Base-by-base conservation (phyloP, 495 filamentous ascomycete genomes). In the Neurospora sublineolata region DNA sequence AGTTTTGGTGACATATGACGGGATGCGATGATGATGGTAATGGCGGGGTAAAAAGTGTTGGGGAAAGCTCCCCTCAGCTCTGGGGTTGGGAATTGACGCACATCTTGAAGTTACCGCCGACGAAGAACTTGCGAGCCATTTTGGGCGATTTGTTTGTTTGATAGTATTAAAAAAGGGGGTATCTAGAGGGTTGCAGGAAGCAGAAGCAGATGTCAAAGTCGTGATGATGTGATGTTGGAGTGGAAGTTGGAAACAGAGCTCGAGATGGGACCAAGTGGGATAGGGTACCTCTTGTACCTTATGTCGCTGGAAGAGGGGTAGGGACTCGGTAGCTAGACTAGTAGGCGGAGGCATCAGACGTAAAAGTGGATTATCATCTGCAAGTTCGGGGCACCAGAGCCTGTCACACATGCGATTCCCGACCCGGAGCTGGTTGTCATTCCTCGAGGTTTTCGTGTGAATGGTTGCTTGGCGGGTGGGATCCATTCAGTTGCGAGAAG, bases 81-180 rank as follows among this genome's bases (percentile, higher is more conserved):
- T 33, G 52, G 52, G 23, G 18, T 10, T 30, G 37, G 23, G 36
- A 30, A 14, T 27, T 70, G 36, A 83, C 87, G 70, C 81, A 94
- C 93, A 97, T 97, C 87, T 99, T 99, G 87, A 98, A 98, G 89
- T 98, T 99, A 80, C 95, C 95, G 81, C 95, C 95, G 80, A 99
- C 93, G 84, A 99, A 97, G 88, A 97, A 99, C 90, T 93, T 91
- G 86, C 95, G 94, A 84, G 89, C 86, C 94, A 97, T 97, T 78
- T 67, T 88, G 82, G 76, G 77, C 77, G 72, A 75, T 73, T 76
- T 71, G 40, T 20, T 11, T 69, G 40, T n/a, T 68, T 38, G 12
- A 12, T 5, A 4, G 33, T 37, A 46, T 12, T n/a, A n/a, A 12
- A n/a, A 42, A 70, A 38, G 14, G 30, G 69, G 23, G 16, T 52